A percentile compares a stretch with the other conserved stretches of the same genome.
phyloP scores from a whole-genome alignment of 129 eudicot genomes.

The Flaveria sonorensis region DNA sequence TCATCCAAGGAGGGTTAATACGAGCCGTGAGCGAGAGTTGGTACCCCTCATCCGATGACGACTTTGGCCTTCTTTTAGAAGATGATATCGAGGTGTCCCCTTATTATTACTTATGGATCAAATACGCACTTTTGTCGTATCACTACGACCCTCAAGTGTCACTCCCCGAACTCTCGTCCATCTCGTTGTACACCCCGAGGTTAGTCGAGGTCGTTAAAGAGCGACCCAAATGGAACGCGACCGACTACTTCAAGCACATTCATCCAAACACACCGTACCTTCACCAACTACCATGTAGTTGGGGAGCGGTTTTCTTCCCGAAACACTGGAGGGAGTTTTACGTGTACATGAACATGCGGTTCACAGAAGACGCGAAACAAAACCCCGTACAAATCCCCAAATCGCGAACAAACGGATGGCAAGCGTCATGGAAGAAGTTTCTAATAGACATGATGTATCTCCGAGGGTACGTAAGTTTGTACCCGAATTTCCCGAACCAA shows the following conservation, averaged over 20 bases:
- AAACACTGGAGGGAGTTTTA: conserved; percentile 96
- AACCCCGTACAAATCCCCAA: conserved; percentile 95
- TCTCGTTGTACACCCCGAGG: conserved; percentile 89
- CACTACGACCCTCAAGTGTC: conserved; percentile 95
- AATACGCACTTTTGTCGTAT: conserved; percentile 78
- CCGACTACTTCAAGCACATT: conserved; percentile 70
- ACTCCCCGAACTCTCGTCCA: conserved; percentile 88
- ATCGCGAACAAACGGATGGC: conserved; percentile 96
- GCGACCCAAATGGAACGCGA: conserved; percentile 94
- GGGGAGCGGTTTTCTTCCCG: conserved; percentile 98
- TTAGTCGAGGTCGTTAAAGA: conserved; percentile 89
- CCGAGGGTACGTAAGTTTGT: conserved; percentile 83
- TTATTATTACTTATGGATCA: conserved; percentile 85
- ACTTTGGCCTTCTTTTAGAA: conserved; percentile 84
- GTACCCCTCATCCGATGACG: conserved; percentile 93
- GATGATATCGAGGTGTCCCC: conserved; percentile 97
- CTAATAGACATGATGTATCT: conserved; percentile 95
- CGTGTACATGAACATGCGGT: conserved; percentile 97
- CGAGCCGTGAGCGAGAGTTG: conserved; percentile 96
- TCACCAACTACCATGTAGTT: conserved; percentile 91
- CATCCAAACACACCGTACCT: conserved; percentile 99
- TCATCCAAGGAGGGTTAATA: conserved; percentile 94
- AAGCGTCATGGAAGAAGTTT: conserved; percentile 98
- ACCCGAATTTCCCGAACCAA: conserved; percentile 91
- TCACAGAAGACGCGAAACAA: conserved; percentile 75